Base-by-base conservation (phyloP, 768 basidiomycete species). In the Auriscalpium orientale region DNA sequence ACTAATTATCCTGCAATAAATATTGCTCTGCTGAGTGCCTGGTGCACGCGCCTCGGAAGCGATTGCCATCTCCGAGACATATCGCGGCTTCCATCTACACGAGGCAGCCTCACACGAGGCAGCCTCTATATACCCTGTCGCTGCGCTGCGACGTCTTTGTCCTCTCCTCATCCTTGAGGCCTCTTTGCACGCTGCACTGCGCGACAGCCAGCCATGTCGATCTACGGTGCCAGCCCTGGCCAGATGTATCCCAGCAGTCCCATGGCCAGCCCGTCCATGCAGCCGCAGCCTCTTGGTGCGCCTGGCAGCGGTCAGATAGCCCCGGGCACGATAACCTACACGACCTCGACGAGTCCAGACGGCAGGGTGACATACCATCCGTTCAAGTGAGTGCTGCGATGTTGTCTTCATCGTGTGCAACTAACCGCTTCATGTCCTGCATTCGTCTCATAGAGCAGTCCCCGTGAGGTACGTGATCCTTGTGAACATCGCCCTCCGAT, bases 311-410 rank as follows among this genome's bases (percentile, higher is more conserved):
- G 68, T 45, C 77, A 80, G 67, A 82, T 88, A 54, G 71, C 75
- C 37, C 78, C 86, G 36, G 87, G 87, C n/a, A 71, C 85, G 38
- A 75, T 85, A 63, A 88, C 85, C 20, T 90, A 88, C 60, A 87
- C 87, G 0, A 87, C 86, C 11, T 76, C 82, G 1, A 77, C 73
- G 0, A 76, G 76, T 3, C 72, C 79, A 38, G 83, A 89, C 71
- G 89, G 89, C 16, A 74, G 76, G 58, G 54, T 80, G 34, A 65
- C 77, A 53, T 91, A 91, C 66, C 84, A 89, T 64, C 78, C 82
- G 12, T 91, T 89, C 80, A 89, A 74, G 88, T 87, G 22, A 47
- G 58, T 54, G 20, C 43, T 46, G 52, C 36, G 37, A 20, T 20
- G 33, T 49, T 22, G 50, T 52, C 33, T n/a, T 21, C 43, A 46